These are phyloP conservation scores for Eimeria praecox DNA, from an alignment of 169 alveolate species.

Conservation along the genomic window DNA sequence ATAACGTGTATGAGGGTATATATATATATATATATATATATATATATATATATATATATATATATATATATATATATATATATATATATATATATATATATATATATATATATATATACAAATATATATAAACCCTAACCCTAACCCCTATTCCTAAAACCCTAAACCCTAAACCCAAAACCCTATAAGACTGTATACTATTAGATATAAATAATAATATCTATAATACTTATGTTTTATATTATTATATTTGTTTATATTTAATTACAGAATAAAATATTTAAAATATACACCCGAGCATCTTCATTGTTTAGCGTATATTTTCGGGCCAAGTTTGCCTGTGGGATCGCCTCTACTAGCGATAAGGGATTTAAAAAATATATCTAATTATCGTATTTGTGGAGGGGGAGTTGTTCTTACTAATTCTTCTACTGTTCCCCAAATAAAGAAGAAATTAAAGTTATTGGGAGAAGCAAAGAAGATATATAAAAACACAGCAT, in stretches of 20 bases:
- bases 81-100: too few species aligned
- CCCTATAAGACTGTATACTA: too few species aligned
- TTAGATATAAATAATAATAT: too few species aligned
- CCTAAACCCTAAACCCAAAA: too few species aligned
- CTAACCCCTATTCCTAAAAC: too few species aligned
- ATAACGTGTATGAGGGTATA: too few species aligned
- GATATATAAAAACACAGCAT: slow-evolving; percentile 98
- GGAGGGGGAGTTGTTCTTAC: slow-evolving; percentile 98
- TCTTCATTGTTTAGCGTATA: slow-evolving; percentile 97
- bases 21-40: too few species aligned
- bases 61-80: too few species aligned
- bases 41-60: too few species aligned
- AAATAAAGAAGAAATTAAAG: slow-evolving; percentile 96
- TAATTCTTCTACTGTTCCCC: slow-evolving; percentile 91
- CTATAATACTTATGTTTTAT: too few species aligned
- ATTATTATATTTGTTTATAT: not conserved
- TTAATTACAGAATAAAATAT: slow-evolving; percentile 36
- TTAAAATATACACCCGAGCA: slow-evolving; percentile 98
- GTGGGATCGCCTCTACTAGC: slow-evolving; percentile 94
- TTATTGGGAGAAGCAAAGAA: slow-evolving; percentile 98
- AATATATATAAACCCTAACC: too few species aligned
- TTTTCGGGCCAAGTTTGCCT: slow-evolving; percentile 98
- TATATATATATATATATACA: too few species aligned
- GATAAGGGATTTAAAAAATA: slow-evolving; percentile 88
- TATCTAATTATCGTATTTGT: slow-evolving; percentile 96